Conservation (phyloP, 1,139 yeast species). For the Nakaseomyces bracarensis region DNA sequence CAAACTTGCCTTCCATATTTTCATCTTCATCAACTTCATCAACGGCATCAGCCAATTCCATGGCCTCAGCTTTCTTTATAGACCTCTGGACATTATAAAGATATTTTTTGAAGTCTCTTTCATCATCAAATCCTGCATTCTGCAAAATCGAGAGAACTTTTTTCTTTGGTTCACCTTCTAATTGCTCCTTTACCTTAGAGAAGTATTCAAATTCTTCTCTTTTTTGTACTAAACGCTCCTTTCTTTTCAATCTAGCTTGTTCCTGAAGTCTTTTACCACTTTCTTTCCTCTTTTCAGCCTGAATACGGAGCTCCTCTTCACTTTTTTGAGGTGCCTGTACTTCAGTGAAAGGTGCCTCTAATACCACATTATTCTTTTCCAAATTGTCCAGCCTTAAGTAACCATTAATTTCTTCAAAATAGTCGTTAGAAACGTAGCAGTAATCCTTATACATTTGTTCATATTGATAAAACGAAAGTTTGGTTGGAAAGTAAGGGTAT, state of each 20-base stretch:
- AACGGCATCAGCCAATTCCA: conserved; percentile 47
- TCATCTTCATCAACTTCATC: conserved; percentile 40
- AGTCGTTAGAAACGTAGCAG: conserved; percentile 70
- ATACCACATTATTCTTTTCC: conserved; percentile 58
- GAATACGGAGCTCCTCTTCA: conserved; percentile 71
- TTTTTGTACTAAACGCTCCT: conserved; percentile 71
- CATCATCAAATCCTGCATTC: conserved; percentile 71
- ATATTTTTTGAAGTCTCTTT: conserved; percentile 63
- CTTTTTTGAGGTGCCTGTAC: conserved; percentile 59
- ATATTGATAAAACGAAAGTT: conserved; percentile 55
- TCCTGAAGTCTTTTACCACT: conserved; percentile 86
- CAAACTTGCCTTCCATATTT: conserved; percentile 53
- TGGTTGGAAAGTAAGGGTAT: conserved; percentile 86
- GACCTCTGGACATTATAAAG: conserved; percentile 59
- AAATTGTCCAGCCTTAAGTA: conserved; percentile 56
- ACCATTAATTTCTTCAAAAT: conserved; percentile 50
- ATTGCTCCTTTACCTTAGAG: conserved; percentile 45
- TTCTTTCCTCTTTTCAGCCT: conserved; percentile 74
- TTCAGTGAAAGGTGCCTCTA: conserved; percentile 77
- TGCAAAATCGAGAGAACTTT: conserved; percentile 40
- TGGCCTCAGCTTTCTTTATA: conserved; percentile 57
- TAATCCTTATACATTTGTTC: conserved; percentile 62
- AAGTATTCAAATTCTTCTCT: conserved; percentile 76
- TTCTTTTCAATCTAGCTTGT: conserved; percentile 78
- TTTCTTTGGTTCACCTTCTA: conserved; percentile 43